Base-by-base conservation (phyloP, 73 alveolate species). In the Urostyla sp. region DNA sequence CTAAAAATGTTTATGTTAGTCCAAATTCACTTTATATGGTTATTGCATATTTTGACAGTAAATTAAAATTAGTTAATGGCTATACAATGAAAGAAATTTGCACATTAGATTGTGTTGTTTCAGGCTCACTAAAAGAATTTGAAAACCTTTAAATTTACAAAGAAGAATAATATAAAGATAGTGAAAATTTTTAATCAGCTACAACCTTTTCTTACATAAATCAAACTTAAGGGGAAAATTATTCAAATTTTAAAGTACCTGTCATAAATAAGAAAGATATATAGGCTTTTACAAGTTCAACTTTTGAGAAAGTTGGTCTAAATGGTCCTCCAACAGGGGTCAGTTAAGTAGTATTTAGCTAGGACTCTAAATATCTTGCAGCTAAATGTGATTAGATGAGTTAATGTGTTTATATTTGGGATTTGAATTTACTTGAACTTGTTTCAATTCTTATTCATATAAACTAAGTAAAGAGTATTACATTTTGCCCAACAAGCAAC, bases 271-370 rank as follows among this genome's bases (percentile, higher is more conserved):
- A 88, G 31, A 84, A 80, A 35, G 84, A 69, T 27, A 76, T 72
- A 74, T 46, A 58, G 80, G 91, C 95, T 52, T 69, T 77, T 57
- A 87, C 84, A 76, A 84, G 56, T 48, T 83, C 94, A 56, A 81
- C 88, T n/a, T 72, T 77, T 61, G 94, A 95, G 75, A 73, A 78
- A 32, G 87, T 90, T 45, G 85, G 87, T 2, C 40, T 55, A 24
- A 81, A 90, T 61, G 94, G 94, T 46, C 95, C 96, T 4, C 94
- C 95, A 16, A 91, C 92, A 2, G 96, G 96, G 10, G 95, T 92
- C 46, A 59, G 92, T 30, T 38, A 66, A 31, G 58, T 87, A 37
- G 90, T 87, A 48, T 95, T 96, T 94, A 92, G 98, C 69, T 59
- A 60, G 45, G 97, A 95, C 85, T 81, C 94, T 3, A 80, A 69